These are phyloP conservation scores for Cyathus striatus DNA, from an alignment of 768 basidiomycete genomes.

Conservation along the genomic window DNA sequence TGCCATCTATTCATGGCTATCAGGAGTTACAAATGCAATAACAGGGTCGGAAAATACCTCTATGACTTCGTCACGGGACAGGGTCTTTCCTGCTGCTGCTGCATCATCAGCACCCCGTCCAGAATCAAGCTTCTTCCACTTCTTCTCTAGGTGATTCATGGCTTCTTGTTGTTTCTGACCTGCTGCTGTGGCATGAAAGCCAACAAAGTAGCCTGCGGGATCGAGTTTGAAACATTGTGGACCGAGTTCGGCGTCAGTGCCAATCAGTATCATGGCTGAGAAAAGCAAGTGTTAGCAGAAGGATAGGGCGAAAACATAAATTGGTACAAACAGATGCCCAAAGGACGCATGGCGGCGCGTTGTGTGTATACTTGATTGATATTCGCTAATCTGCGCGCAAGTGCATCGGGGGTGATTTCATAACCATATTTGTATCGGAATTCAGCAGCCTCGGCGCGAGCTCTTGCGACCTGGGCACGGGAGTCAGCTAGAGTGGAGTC, in stretches of 20 bases:
- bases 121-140: constrained; percentile 91
- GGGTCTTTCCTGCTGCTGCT: constrained; percentile 63
- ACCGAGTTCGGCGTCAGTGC: constrained; percentile 83
- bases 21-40: neutral
- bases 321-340: constrained; percentile 77
- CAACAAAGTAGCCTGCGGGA: constrained; percentile 97
- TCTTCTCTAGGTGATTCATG: constrained; percentile 97
- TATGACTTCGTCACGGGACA: constrained; percentile 77
- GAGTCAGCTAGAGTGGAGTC: constrained; percentile 71
- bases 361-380: constrained; percentile 99
- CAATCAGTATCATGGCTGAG: constrained; percentile 95
- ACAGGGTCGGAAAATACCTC: constrained; percentile 57
- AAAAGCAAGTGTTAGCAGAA: neutral
- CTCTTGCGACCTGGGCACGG: constrained; percentile 80
- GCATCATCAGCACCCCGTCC: constrained; percentile 79
- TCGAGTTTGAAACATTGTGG: constrained; percentile 99
- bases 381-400: constrained; percentile 91
- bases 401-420: constrained; percentile 96
- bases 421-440: constrained; percentile 97
- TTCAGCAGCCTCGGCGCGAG: constrained; percentile 83
- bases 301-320: neutral
- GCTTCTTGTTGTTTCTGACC: constrained; percentile 98
- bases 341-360: constrained; percentile 91
- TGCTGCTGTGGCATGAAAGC: constrained; percentile 94
- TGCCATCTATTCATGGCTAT: constrained; percentile 57